Evolutionary conservation across 83 land plant genomes (phyloP).

Genomic region (Picea abies): DNA sequence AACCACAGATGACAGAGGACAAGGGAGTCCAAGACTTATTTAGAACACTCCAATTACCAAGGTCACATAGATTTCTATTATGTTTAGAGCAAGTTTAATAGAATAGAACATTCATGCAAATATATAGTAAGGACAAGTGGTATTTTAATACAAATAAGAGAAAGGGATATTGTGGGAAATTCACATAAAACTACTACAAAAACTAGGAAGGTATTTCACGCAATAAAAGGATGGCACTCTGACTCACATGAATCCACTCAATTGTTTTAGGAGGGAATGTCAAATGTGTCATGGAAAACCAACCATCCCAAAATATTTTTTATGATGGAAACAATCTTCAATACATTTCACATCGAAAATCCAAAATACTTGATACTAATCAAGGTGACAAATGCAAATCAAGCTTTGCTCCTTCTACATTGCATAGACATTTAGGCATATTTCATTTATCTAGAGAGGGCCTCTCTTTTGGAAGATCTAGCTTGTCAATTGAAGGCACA

Average conservation of each 20-base stretch:
- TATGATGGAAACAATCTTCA: neutral
- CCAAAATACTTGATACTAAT: neutral
- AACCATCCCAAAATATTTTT: neutral
- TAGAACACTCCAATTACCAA: too few relatives aligned
- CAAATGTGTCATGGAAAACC: neutral
- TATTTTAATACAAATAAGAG: too few relatives aligned
- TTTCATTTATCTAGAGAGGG: too few relatives aligned
- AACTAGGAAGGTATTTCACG: too few relatives aligned
- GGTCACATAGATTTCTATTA: neutral
- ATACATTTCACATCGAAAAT: slow-evolving; percentile 2
- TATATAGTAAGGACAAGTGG: too few relatives aligned
- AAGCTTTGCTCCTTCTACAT: neutral
- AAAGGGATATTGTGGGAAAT: too few relatives aligned
- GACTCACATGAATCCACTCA: too few relatives aligned
- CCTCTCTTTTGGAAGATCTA: too few relatives aligned
- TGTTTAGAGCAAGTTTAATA: too few relatives aligned
- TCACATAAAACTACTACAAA: too few relatives aligned
- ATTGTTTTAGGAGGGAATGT: neutral
- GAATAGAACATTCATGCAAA: too few relatives aligned
- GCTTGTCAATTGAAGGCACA: neutral
- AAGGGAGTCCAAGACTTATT: neutral
- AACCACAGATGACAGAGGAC: neutral
- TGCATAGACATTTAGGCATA: neutral
- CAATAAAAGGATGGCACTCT: too few relatives aligned
- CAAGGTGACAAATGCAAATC: neutral